Percentiles rank a stretch among this genome's conserved stretches.
Evolutionary conservation across 352 stramenopile genomes (phyloP).

Genomic region (Phytopythium cucurbitacearum): DNA sequence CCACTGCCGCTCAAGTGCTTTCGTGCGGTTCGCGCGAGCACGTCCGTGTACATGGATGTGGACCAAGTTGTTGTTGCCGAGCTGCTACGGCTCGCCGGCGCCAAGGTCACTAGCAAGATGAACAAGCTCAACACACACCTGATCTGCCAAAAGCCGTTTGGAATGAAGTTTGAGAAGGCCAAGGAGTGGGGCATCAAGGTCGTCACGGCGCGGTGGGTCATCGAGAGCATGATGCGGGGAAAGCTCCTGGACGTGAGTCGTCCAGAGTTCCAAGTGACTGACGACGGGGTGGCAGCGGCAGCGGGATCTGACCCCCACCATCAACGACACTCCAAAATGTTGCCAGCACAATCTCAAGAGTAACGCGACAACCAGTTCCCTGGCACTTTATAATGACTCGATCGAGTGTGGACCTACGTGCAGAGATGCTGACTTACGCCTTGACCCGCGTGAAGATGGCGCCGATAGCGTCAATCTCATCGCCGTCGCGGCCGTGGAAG

Average conservation of each 20-base stretch:
- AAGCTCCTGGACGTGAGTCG: constrained; percentile 29
- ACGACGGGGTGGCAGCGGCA: not conserved
- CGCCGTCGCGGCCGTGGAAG: constrained; percentile 39
- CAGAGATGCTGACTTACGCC: constrained; percentile 2
- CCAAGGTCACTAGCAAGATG: constrained; percentile 42
- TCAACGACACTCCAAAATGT: no score
- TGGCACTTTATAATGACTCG: no score
- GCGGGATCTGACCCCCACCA: no score
- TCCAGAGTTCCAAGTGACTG: constrained; percentile 18
- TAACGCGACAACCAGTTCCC: no score
- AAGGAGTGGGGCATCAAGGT: constrained; percentile 42
- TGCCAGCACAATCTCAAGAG: no score
- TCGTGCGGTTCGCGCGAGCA: constrained; percentile 36
- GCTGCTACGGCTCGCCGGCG: constrained; percentile 50
- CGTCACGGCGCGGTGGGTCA: constrained; percentile 62
- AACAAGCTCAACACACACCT: constrained; percentile 62
- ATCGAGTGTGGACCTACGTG: not conserved
- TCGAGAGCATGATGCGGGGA: constrained; percentile 51
- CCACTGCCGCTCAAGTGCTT: constrained; percentile 50
- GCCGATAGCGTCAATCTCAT: constrained; percentile 37
- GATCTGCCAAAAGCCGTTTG: constrained; percentile 42
- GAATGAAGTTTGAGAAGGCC: constrained; percentile 65
- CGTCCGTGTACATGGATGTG: constrained; percentile 57
- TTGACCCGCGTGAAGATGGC: constrained; percentile 42
- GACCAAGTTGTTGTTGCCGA: constrained; percentile 60